These are phyloP conservation scores for Dioscorea zingiberensis DNA, from an alignment of 106 monocot species.

Conservation along the genomic window DNA sequence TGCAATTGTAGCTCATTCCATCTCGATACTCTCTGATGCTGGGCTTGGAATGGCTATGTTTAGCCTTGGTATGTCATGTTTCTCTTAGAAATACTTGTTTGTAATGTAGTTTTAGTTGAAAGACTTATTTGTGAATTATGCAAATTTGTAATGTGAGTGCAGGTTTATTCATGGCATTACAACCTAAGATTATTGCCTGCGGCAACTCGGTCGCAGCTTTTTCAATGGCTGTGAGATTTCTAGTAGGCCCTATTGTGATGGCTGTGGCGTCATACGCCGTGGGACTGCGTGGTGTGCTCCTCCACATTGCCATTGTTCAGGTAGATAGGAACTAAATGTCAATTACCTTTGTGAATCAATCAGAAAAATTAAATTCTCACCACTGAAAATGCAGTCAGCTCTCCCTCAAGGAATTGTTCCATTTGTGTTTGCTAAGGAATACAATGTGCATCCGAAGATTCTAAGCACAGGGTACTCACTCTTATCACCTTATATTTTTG, in stretches of 20 bases:
- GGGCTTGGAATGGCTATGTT: constrained; percentile 70
- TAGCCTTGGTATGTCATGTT: constrained; percentile 49
- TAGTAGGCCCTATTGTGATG: constrained; percentile 5
- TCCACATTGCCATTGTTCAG: constrained; percentile 8
- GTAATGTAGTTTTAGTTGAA: too few species aligned
- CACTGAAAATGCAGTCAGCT: background rate
- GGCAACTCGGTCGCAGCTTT: constrained; percentile 8
- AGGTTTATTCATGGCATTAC: constrained; percentile 8
- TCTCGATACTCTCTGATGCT: constrained; percentile 49
- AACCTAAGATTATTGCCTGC: background rate
- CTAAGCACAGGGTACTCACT: background rate
- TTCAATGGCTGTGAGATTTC: constrained; percentile 9
- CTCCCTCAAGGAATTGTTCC: background rate
- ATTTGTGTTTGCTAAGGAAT: background rate
- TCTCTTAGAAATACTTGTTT: too few species aligned
- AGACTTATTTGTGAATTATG: too few species aligned
- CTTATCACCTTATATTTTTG: background rate
- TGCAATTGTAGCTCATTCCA: constrained; percentile 23
- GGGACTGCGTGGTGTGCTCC: constrained; percentile 1
- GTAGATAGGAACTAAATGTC: background rate
- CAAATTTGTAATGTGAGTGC: background rate
- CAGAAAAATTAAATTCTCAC: too few species aligned
- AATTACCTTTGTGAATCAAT: too few species aligned
- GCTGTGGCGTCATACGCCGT: constrained; percentile 3
- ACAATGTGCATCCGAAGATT: background rate